Conservation (phyloP, 805 yeast species). For the Cephaloascus albidus region DNA sequence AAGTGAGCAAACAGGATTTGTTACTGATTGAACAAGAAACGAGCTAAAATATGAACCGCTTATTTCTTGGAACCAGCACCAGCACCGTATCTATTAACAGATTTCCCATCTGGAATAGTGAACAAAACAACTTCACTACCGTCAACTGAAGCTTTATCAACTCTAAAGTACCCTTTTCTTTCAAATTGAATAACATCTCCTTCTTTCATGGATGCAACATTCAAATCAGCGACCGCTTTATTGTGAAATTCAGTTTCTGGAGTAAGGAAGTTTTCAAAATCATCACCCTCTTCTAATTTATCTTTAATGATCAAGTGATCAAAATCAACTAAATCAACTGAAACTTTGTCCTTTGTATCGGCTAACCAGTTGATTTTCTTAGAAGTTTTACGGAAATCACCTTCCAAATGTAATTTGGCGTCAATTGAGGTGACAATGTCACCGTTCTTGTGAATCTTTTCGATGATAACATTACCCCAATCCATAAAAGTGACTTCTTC, state of each 20-base stretch:
- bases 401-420: conserved; percentile 81
- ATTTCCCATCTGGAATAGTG: conserved; percentile 94
- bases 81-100: conserved; percentile 66
- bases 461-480: conserved; percentile 91
- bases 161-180: conserved; percentile 91
- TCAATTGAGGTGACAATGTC: conserved; percentile 51
- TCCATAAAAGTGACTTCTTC: conserved; percentile 98
- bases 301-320: conserved; percentile 95
- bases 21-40: too few species aligned
- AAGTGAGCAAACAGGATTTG: too few species aligned
- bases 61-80: neutral
- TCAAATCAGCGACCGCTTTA: conserved; percentile 70
- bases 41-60: too few species aligned
- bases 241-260: conserved; percentile 80
- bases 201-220: conserved; percentile 64
- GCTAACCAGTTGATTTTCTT: conserved; percentile 95
- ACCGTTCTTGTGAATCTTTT: conserved; percentile 57
- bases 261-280: conserved; percentile 86
- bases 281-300: conserved; percentile 88
- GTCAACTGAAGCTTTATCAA: conserved; percentile 50
- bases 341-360: conserved; percentile 59
- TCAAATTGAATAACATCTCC: conserved; percentile 92
- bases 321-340: conserved; percentile 79
- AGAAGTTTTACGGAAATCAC: conserved; percentile 94
- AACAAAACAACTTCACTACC: conserved; percentile 70